A percentile compares a stretch with the other conserved stretches of the same genome.
These are phyloP conservation scores for Pisolithus albus DNA, from an alignment of 768 basidiomycete species.

Conservation along the genomic window DNA sequence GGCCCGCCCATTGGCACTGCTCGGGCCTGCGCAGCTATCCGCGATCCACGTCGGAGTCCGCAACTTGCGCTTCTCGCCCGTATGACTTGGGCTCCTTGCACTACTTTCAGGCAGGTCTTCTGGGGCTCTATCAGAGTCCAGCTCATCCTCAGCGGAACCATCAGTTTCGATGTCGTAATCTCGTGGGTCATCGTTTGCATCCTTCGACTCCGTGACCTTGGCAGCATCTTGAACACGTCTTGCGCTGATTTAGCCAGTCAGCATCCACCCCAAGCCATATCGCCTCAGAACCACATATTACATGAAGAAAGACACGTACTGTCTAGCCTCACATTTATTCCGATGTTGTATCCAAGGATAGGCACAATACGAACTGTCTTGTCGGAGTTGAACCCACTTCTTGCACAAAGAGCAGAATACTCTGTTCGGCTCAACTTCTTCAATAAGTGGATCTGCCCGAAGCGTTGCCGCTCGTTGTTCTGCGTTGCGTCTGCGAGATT, in stretches of 20 bases:
- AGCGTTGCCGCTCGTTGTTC: conserved; percentile 73
- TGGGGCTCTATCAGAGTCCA: conserved; percentile 31
- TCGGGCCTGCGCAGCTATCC: conserved; percentile 6
- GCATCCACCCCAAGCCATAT: not conserved
- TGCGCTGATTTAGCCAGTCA: conserved; percentile 34
- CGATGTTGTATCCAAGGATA: conserved; percentile 80
- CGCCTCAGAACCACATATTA: not conserved
- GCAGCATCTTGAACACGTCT: conserved; percentile 50
- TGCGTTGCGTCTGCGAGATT: conserved; percentile 67
- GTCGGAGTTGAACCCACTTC: conserved; percentile 79
- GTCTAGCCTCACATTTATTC: conserved; percentile 64
- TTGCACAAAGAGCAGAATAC: conserved; percentile 71
- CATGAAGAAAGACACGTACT: conserved; percentile 39
- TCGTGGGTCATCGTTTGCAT: conserved; percentile 23
- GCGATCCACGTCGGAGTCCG: conserved; percentile 16
- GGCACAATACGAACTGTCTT: conserved; percentile 73
- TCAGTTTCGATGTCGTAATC: conserved; percentile 21
- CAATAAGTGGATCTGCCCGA: conserved; percentile 56
- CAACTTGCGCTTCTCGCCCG: conserved; percentile 20
- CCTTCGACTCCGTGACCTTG: conserved; percentile 43
- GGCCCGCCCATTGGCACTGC: conserved; percentile 5
- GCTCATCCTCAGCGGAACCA: conserved; percentile 29
- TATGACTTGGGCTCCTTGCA: conserved; percentile 4
- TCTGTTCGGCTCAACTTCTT: conserved; percentile 64
- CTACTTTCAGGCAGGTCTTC: conserved; percentile 16